Evolutionary conservation across 2,329 filamentous ascomycete genomes (phyloP), one percentile per base, ranked within the genome.

Genomic region (Didymella glomerata): DNA sequence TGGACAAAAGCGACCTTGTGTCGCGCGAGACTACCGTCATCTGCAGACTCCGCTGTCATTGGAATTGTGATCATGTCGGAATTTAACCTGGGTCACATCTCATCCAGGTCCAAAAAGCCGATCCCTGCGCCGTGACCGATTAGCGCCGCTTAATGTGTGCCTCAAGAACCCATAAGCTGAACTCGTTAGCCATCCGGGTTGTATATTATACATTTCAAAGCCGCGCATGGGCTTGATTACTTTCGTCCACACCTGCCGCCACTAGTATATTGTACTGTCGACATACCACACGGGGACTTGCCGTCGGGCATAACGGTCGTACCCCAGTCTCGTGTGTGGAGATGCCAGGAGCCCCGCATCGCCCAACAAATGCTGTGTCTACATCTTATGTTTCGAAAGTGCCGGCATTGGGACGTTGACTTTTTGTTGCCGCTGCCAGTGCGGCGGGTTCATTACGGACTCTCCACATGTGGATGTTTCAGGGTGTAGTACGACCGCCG

Each of bases 361-460:
- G 32, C 56, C 22, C 50, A 59, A 59, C 56, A 59, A 51, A 54
- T 54, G 56, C 51, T 54, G 56, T 54, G 50, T 14, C 47, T n/a
- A 9, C 50, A 47, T 13, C n/a, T 40, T 40, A 44, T 24, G 56
- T 54, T 54, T 59, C 56, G 45, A 48, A 54, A 46, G 46, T 54
- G 18, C 40, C 50, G 46, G 40, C 40, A 27, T 50, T 51, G 16
- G 41, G 42, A 38, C 30, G 20, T 50, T 20, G 25, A 32, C 27
- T 20, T 46, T 24, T 34, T 42, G 50, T 22, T 41, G 40, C 40
- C 20, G 46, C 32, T 34, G 41, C 32, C 41, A 40, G 6, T 57
- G 25, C 32, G 40, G 40, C 46, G 55, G 38, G 30, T 36, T 59
- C 51, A 54, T 47, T 51, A 40, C 46, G 50, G 46, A 11, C 11